phyloP scores from a whole-genome alignment of 2,329 filamentous ascomycete genomes.

The Phoma herbarum region DNA sequence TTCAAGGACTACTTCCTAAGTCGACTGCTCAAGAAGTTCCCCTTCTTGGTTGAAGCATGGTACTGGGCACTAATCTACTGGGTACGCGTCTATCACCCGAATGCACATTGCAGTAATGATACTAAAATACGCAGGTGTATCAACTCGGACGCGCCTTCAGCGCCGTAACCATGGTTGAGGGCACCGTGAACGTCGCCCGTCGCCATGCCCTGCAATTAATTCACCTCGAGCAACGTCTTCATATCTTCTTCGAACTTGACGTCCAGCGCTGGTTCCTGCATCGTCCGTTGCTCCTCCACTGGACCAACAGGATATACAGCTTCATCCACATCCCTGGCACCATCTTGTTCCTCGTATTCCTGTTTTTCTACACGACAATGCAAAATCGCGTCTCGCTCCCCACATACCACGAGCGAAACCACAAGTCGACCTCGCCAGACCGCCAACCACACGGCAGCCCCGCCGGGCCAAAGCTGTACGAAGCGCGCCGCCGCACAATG shows the following conservation, averaged over 20 bases:
- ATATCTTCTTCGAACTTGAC: slow-evolving; percentile 70
- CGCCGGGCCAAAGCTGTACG: slow-evolving; percentile 62
- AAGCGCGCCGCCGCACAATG: slow-evolving; percentile 65
- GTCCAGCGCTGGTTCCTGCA: slow-evolving; percentile 68
- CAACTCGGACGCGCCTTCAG: slow-evolving; percentile 77
- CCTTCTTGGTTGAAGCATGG: slow-evolving; percentile 78
- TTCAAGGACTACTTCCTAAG: slow-evolving; percentile 70
- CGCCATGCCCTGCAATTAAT: slow-evolving; percentile 74
- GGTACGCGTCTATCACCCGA: slow-evolving; percentile 59
- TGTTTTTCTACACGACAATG: slow-evolving; percentile 76
- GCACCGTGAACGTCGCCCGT: slow-evolving; percentile 73
- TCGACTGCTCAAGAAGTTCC: slow-evolving; percentile 70
- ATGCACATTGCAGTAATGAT: not conserved
- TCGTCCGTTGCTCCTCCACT: slow-evolving; percentile 67
- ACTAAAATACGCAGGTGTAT: slow-evolving; percentile 65
- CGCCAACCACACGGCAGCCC: slow-evolving; percentile 45
- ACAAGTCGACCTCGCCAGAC: slow-evolving; percentile 27
- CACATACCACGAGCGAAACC: slow-evolving; percentile 51
- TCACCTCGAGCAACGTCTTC: slow-evolving; percentile 69
- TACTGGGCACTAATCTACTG: slow-evolving; percentile 82
- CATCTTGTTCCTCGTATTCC: slow-evolving; percentile 72
- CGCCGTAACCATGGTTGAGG: slow-evolving; percentile 72
- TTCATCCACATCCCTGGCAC: slow-evolving; percentile 82
- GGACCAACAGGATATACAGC: slow-evolving; percentile 77
- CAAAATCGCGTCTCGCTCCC: slow-evolving; percentile 59